Conservation (phyloP, 768 basidiomycete species). For the Mycena chlorophos region DNA sequence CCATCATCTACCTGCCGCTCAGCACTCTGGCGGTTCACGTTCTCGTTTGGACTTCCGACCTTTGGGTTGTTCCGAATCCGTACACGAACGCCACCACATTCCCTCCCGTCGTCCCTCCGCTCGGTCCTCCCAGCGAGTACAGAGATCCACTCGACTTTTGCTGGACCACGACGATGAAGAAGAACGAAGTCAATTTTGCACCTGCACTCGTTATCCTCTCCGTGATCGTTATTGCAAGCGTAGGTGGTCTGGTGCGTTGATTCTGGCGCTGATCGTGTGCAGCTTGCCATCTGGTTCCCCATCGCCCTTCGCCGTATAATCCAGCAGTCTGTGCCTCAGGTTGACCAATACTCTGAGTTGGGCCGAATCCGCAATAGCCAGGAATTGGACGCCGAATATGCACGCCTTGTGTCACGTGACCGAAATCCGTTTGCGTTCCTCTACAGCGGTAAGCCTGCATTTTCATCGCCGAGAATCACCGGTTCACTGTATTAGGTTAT, state of each 20-base stretch:
- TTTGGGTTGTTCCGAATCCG: conserved; percentile 72
- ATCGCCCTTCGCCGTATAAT: conserved; percentile 60
- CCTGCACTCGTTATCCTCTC: conserved; percentile 62
- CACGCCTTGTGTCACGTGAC: conserved; percentile 62
- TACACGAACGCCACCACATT: conserved; percentile 57
- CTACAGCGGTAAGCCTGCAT: conserved; percentile 56
- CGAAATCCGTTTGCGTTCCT: conserved; percentile 69
- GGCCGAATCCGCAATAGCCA: conserved; percentile 55
- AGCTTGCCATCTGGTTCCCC: conserved; percentile 75
- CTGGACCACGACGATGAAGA: conserved; percentile 76
- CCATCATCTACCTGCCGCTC: conserved; percentile 72
- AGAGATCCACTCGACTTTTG: conserved; percentile 71
- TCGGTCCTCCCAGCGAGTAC: conserved; percentile 58
- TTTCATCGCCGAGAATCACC: conserved; percentile 8
- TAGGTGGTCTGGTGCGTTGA: conserved; percentile 33
- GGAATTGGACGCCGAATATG: conserved; percentile 72
- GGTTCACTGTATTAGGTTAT: conserved; percentile 46
- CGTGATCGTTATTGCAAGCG: conserved; percentile 48
- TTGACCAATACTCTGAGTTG: conserved; percentile 71
- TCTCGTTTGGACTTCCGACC: conserved; percentile 74
- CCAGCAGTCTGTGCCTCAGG: conserved; percentile 55
- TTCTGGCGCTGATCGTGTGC: neutral
- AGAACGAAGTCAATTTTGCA: conserved; percentile 68
- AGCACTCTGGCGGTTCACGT: conserved; percentile 78
- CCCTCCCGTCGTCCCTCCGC: conserved; percentile 48